These are phyloP conservation scores for Paecilomyces formosus DNA, from an alignment of 2,329 filamentous ascomycete genomes.

Conservation along the genomic window DNA sequence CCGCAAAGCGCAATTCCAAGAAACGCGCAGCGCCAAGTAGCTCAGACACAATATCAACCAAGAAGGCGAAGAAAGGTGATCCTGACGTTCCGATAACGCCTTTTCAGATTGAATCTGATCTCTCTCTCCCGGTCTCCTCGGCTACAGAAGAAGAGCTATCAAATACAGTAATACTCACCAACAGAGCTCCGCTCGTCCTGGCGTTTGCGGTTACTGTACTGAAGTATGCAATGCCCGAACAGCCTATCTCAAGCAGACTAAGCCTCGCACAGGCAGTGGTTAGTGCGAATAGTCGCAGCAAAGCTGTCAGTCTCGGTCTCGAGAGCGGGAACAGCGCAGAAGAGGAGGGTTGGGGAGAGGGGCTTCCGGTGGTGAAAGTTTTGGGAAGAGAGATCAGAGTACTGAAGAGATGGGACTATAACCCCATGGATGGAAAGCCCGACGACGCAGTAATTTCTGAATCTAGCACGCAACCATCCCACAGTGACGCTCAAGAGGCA, in stretches of 20 bases:
- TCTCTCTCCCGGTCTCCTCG: conserved; percentile 24
- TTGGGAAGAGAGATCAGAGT: conserved; percentile 68
- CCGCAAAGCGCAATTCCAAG: conserved; percentile 45
- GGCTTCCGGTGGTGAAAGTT: conserved; percentile 65
- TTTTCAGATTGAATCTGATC: conserved; percentile 24
- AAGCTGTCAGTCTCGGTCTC: conserved; percentile 68
- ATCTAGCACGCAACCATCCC: background rate
- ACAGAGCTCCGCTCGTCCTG: conserved; percentile 73
- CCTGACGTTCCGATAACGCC: conserved; percentile 13
- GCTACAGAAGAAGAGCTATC: conserved; percentile 52
- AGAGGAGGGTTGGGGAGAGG: conserved; percentile 64
- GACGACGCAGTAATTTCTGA: conserved; percentile 7
- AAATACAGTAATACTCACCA: conserved; percentile 57
- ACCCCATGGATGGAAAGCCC: conserved; percentile 44
- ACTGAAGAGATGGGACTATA: conserved; percentile 70
- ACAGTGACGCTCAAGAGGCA: background rate
- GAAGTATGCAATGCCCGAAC: conserved; percentile 75
- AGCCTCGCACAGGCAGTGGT: conserved; percentile 80
- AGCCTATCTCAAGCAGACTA: conserved; percentile 74
- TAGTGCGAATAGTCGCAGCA: conserved; percentile 69
- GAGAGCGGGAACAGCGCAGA: conserved; percentile 58
- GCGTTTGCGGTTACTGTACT: conserved; percentile 70
- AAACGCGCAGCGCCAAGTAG: conserved; percentile 42
- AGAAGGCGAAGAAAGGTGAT: conserved; percentile 25
- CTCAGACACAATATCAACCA: conserved; percentile 20